Conservation (phyloP, 139 green algal species). For the Monoraphidium neglectum region DNA sequence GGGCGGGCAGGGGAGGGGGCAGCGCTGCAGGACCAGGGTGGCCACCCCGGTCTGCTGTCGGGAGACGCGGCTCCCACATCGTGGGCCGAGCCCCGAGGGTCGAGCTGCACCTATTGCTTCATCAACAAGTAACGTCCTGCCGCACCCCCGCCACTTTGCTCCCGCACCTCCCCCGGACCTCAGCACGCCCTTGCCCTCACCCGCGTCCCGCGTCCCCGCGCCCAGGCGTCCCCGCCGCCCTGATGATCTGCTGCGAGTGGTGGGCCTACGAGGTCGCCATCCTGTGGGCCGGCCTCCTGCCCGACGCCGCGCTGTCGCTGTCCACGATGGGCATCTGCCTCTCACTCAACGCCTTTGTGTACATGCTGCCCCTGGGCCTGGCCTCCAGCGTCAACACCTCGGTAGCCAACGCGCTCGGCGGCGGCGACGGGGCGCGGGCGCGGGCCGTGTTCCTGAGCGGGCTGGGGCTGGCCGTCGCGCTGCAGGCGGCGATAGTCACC, state of each 20-base stretch:
- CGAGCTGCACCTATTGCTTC: too few relatives aligned
- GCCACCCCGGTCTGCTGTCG: too few relatives aligned
- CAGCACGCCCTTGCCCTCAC: too few relatives aligned
- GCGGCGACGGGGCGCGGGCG: slow-evolving; percentile 20
- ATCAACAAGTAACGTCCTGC: too few relatives aligned
- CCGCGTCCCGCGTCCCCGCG: too few relatives aligned
- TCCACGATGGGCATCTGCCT: slow-evolving; percentile 47
- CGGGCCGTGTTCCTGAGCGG: slow-evolving; percentile 15
- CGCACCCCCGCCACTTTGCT: too few relatives aligned
- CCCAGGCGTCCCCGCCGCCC: slow-evolving; percentile 35
- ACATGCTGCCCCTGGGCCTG: slow-evolving; percentile 55
- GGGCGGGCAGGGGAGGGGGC: too few relatives aligned
- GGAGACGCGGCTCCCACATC: too few relatives aligned
- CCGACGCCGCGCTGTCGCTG: slow-evolving; percentile 39
- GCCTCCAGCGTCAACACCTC: slow-evolving; percentile 46
- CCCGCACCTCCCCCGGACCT: too few relatives aligned
- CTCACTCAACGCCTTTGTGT: slow-evolving; percentile 36
- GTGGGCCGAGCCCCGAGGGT: too few relatives aligned
- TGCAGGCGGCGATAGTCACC: slow-evolving; percentile 22
- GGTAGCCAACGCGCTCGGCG: slow-evolving; percentile 51
- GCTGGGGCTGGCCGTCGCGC: not conserved
- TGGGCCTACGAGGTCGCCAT: slow-evolving; percentile 48
- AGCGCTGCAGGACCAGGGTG: too few relatives aligned
- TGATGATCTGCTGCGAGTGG: slow-evolving; percentile 60
- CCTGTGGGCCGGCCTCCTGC: slow-evolving; percentile 35